Conservation (phyloP, 352 stramenopile genomes). For the Globisporangium okanoganense region DNA sequence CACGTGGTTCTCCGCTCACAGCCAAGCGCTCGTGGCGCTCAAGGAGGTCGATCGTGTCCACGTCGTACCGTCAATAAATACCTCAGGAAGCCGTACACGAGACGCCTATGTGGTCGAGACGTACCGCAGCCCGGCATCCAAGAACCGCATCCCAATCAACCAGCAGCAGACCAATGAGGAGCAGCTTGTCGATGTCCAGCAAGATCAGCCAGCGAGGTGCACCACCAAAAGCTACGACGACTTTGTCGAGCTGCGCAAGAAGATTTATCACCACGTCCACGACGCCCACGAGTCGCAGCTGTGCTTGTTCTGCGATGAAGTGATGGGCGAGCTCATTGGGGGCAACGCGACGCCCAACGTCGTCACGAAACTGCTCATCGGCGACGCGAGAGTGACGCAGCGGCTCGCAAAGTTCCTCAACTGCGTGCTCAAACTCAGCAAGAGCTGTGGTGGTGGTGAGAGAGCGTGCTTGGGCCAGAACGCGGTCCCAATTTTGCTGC, state of each 20-base stretch:
- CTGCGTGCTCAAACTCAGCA: not conserved
- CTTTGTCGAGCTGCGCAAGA: not conserved
- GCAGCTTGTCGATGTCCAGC: not conserved
- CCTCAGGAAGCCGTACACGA: too few relatives aligned
- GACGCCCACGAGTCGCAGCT: not conserved
- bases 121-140: not conserved
- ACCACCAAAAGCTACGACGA: not conserved
- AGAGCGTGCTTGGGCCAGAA: not conserved
- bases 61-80: not conserved
- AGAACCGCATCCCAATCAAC: conserved; percentile 4
- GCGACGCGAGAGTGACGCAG: not conserved
- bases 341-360: not conserved
- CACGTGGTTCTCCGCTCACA: not conserved
- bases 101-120: not conserved
- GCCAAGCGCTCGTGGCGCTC: not conserved
- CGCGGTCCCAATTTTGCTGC: not conserved
- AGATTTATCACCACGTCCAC: not conserved
- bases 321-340: not conserved
- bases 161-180: not conserved
- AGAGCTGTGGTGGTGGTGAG: too few relatives aligned
- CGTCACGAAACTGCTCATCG: conserved; percentile 4
- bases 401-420: conserved; percentile 1
- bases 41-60: conserved; percentile 1
- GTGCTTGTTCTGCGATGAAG: not conserved
- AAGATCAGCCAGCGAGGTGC: not conserved